A percentile compares a stretch with the other conserved stretches of the same genome.
Evolutionary conservation across 345 rosid species (phyloP).

Genomic region (Sisymbrium irio): DNA sequence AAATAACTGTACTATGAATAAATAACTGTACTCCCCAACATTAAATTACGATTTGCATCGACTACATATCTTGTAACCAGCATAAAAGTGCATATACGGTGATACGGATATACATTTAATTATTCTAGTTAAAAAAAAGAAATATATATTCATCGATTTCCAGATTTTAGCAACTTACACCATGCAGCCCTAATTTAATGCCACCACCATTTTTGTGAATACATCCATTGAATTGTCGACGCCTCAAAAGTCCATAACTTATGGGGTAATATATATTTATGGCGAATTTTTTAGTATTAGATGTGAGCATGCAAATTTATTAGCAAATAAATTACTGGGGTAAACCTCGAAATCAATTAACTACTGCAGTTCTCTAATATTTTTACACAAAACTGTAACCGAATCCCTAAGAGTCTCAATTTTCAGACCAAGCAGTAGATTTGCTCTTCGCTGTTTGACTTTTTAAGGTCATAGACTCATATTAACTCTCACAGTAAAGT

Average conservation of each 20-base stretch:
- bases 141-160: neutral
- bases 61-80: conserved; percentile 3
- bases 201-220: conserved; percentile 31
- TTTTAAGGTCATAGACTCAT: conserved; percentile 4
- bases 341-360: conserved; percentile 8
- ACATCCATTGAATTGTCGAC: conserved; percentile 34
- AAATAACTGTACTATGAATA: no score
- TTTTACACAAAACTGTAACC: neutral
- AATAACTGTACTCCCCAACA: neutral
- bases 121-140: neutral
- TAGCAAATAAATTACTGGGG: neutral
- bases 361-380: neutral
- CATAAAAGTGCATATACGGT: neutral
- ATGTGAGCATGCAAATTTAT: neutral
- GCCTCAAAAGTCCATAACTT: conserved; percentile 30
- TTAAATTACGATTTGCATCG: neutral
- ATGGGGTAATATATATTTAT: conserved; percentile 16
- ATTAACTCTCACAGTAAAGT: conserved; percentile 3
- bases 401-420: conserved; percentile 10
- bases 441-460: conserved; percentile 5
- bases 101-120: neutral
- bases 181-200: conserved; percentile 31
- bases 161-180: conserved; percentile 14
- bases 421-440: neutral
- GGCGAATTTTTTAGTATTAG: conserved; percentile 5